Evolutionary conservation across 139 green algal species (phyloP).

Genomic region (Chlamydomonas schloesseri): DNA sequence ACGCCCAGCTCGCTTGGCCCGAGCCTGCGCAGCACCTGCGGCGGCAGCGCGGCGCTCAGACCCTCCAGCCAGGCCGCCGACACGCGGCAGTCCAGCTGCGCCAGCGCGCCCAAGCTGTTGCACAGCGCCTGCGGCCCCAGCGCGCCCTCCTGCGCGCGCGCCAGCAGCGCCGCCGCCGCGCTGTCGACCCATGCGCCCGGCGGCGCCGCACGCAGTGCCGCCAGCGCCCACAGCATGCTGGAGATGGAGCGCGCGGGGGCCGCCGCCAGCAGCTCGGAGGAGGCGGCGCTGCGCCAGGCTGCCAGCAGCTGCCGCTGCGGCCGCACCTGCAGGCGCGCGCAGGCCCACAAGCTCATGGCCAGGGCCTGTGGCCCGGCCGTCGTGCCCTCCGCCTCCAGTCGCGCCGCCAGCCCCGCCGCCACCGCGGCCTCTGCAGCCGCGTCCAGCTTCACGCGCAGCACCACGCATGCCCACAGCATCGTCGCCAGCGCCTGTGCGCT

Average conservation of each 20-base stretch:
- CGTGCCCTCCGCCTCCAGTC: neutral
- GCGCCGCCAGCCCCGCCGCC: neutral
- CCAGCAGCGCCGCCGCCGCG: slow-evolving; percentile 29
- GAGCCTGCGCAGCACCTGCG: slow-evolving; percentile 2
- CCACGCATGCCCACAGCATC: slow-evolving; percentile 22
- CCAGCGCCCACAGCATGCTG: slow-evolving; percentile 37
- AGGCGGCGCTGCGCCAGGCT: neutral
- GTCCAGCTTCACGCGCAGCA: neutral
- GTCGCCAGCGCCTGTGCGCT: neutral
- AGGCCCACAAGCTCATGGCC: slow-evolving; percentile 12
- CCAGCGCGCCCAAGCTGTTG: neutral
- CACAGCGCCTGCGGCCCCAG: slow-evolving; percentile 43
- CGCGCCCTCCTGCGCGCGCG: neutral
- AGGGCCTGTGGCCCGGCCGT: neutral
- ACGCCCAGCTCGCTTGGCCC: slow-evolving; percentile 22
- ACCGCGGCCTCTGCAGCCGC: neutral
- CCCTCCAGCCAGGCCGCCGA: neutral
- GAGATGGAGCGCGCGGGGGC: neutral
- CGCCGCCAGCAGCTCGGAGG: neutral
- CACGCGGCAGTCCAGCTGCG: slow-evolving; percentile 13
- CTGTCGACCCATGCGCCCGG: slow-evolving; percentile 6
- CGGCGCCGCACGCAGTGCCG: slow-evolving; percentile 15
- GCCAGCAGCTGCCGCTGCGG: neutral
- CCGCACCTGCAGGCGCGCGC: neutral
- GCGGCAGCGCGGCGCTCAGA: slow-evolving; percentile 19